Evolutionary conservation across 1,284 basidiomycete species (phyloP).

Genomic region (Quambalaria eucalypti): DNA sequence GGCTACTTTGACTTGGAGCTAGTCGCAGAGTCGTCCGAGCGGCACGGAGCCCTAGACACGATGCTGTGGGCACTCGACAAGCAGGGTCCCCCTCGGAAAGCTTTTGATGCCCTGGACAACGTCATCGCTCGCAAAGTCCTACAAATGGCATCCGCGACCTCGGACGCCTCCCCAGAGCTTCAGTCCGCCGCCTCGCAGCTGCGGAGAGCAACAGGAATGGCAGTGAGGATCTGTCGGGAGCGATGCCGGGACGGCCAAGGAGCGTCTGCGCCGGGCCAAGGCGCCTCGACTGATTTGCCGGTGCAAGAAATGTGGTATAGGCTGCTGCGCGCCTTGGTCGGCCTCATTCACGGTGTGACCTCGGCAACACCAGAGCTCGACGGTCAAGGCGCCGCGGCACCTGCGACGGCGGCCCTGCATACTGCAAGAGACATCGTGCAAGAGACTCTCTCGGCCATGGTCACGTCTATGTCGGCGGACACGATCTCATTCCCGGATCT

Average conservation of each 20-base stretch:
- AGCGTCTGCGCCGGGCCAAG: no score
- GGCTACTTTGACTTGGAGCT: constrained; percentile 58
- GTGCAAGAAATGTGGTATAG: constrained; percentile 84
- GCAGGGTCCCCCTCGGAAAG: constrained; percentile 58
- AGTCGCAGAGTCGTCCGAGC: constrained; percentile 61
- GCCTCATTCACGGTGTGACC: constrained; percentile 57
- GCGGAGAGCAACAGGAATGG: constrained; percentile 15
- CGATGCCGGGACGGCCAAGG: no score
- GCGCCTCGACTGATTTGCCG: background rate
- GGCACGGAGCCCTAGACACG: constrained; percentile 61
- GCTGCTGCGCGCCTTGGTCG: constrained; percentile 69
- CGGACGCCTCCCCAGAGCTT: constrained; percentile 2
- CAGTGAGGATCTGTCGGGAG: constrained; percentile 21
- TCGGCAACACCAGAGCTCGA: background rate
- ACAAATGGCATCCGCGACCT: constrained; percentile 1
- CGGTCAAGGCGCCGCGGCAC: no score
- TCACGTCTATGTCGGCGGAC: constrained; percentile 72
- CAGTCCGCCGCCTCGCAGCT: constrained; percentile 3
- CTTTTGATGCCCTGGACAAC: constrained; percentile 27
- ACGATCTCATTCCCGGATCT: constrained; percentile 79
- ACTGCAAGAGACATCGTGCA: constrained; percentile 60
- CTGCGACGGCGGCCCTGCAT: constrained; percentile 1
- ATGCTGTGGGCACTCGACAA: constrained; percentile 73
- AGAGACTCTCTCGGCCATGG: constrained; percentile 71
- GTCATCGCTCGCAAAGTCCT: constrained; percentile 50